Evolutionary conservation across 148 eudicot species (phyloP).

Genomic region (Rhododendron simsii): DNA sequence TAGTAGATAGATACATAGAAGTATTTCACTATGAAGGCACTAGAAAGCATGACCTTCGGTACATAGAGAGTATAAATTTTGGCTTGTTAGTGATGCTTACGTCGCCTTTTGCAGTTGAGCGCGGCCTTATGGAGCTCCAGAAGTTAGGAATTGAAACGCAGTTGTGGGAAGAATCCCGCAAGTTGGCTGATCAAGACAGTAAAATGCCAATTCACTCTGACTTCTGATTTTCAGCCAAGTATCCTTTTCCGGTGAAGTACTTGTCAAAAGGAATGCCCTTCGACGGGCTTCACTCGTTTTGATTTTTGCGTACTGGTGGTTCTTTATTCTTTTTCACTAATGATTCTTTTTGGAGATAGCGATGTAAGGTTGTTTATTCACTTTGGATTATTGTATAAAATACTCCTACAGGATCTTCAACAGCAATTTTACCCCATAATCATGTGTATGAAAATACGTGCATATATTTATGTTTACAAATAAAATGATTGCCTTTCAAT

Average conservation of each 20-base stretch:
- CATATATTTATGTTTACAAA: neutral
- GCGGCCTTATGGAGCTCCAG: constrained; percentile 73
- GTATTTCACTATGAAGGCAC: neutral
- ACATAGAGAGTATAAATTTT: neutral
- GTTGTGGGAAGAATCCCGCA: constrained; percentile 75
- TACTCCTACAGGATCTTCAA: neutral
- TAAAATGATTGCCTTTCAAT: neutral
- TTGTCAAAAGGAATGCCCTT: neutral
- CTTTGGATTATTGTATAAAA: neutral
- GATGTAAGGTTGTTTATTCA: neutral
- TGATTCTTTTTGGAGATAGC: neutral
- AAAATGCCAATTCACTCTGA: constrained; percentile 37
- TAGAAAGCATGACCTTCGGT: neutral
- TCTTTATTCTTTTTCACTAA: neutral
- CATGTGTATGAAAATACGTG: neutral
- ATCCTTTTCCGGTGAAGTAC: neutral
- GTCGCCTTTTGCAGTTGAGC: constrained; percentile 50
- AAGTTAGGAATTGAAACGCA: constrained; percentile 70
- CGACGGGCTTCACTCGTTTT: neutral
- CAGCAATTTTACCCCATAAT: neutral
- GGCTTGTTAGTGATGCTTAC: neutral
- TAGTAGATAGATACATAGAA: neutral
- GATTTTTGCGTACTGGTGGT: neutral
- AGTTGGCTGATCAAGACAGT: constrained; percentile 39
- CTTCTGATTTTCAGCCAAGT: constrained; percentile 7